phyloP scores from a whole-genome alignment of 106 monocot species.

The Cymbidium sinense region DNA sequence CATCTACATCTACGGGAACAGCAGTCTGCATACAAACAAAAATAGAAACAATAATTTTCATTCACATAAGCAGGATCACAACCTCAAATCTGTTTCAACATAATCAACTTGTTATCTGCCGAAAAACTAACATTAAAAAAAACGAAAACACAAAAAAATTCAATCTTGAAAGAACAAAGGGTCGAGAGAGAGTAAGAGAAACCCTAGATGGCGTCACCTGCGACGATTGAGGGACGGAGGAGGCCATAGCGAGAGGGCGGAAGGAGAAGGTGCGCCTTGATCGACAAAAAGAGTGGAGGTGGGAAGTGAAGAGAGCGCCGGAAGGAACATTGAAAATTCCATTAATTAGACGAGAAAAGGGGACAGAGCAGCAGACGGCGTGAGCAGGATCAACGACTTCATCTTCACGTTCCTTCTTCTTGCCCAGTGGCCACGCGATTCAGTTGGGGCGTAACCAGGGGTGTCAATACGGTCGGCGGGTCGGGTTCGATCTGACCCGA shows the following conservation, averaged over 20 bases:
- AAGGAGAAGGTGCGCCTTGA: constrained; percentile 6
- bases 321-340: neutral
- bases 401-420: constrained; percentile 1
- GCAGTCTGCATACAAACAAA: constrained; percentile 11
- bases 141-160: no score
- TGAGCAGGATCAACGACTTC: neutral
- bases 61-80: neutral
- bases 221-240: constrained; percentile 30
- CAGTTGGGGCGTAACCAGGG: no score
- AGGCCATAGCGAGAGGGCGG: constrained; percentile 23
- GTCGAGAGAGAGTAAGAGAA: neutral
- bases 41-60: neutral
- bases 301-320: neutral
- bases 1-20: constrained; percentile 15
- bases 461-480: no score
- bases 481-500: no score
- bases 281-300: neutral
- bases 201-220: constrained; percentile 16
- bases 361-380: neutral
- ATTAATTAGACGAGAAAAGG: neutral
- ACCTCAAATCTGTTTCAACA: neutral
- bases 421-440: neutral
- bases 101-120: neutral
- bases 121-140: neutral
- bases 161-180: neutral